Base-by-base conservation (phyloP, 257 asterid species). In the Nicotiana obtusifolia region DNA sequence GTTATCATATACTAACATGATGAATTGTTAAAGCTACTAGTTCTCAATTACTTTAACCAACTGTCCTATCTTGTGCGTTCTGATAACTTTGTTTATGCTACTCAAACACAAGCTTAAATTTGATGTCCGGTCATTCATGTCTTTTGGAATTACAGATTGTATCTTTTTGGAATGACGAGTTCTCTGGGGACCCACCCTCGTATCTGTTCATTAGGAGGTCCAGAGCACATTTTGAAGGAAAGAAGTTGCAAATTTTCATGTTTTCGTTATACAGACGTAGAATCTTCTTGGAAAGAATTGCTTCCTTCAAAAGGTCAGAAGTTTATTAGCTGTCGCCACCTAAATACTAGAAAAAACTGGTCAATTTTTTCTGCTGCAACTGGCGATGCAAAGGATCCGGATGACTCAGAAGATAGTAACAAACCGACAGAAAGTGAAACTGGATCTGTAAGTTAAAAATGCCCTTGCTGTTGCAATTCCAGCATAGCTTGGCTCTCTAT, bases 151-250 rank as follows among this genome's bases (percentile, higher is more conserved):
- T 47, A 15, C 10, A 47, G 33, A 75, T 24, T 71, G 78, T 44
- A n/a, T 71, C 78, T 44, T 71, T 75, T 49, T 41, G 52, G 64
- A 52, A 93, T 91, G 98, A 84, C 93, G 78, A 88, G 89, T 86
- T 88, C 90, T 81, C 83, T 92, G 37, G 90, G 89, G 28, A 84
- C 91, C 89, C 87, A 87, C 67, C 91, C 89, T 81, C 86, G 91
- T 44, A 76, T 86, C 61, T 81, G 88, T 86, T 85, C 88, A 64
- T 84, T 84, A 59, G 85, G 87, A 7, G 86, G 84, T 88, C 84
- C 57, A 20, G 79, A 81, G 30, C 88, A 73, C 85, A 71, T 68
- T 60, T 80, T 64, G 5, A 86, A 85, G 83, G 81, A 80, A 82
- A 82, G 82, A 82, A 84, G 84, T 82, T 78, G 80, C 85, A 81